Base-by-base conservation (phyloP, 2,329 filamentous ascomycete species). In the Exophiala aquamarina region DNA sequence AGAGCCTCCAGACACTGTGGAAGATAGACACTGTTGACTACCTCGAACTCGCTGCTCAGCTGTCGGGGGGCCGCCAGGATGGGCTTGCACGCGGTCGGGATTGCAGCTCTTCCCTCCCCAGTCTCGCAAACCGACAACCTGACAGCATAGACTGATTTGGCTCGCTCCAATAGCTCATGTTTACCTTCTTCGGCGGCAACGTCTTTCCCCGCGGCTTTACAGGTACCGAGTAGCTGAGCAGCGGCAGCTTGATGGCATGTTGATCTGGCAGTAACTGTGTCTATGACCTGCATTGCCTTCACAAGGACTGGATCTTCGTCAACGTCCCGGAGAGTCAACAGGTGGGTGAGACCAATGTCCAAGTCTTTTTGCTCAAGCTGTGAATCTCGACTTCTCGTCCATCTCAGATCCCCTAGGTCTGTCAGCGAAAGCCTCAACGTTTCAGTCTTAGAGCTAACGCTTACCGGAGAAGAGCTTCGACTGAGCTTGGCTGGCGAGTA, bases 91-190 rank as follows among this genome's bases (percentile, higher is more conserved):
- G 73, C 58, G 3, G 65, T 49, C 2, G 82, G 81, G 29, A 79
- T 66, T 2, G 63, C 46, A 13, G 75, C 70, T 9, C 73, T 71
- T 2, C 78, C 76, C 15, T 73, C 75, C 9, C 71, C 69, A 6
- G 84, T 70, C 58, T 86, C 82, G 56, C 83, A 87, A 7, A 84
- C 69, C 9, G 83, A 81, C 13, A 86, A 69, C 35, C 81, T 76
- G 7, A 78, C 77, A 2, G 82, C 81, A 53, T 83, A 86, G 23
- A 80, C 70, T 3, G 78, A 79, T 52, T 75, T 79, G 50, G 69
- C 66, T 45, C 65, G 63, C 45, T 74, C 75, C 32, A 75, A 62
- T 2, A 58, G 54, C 39, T 63, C 57, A 43, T 61, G 57, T 3
- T 58, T 59, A 4, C 61, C 59, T 9, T 55, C 33, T 3, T 63